A percentile compares a stretch with the other conserved stretches of the same genome.
Evolutionary conservation across 352 stramenopile genomes (phyloP).

Genomic region (Halophytophthora batemanensis): DNA sequence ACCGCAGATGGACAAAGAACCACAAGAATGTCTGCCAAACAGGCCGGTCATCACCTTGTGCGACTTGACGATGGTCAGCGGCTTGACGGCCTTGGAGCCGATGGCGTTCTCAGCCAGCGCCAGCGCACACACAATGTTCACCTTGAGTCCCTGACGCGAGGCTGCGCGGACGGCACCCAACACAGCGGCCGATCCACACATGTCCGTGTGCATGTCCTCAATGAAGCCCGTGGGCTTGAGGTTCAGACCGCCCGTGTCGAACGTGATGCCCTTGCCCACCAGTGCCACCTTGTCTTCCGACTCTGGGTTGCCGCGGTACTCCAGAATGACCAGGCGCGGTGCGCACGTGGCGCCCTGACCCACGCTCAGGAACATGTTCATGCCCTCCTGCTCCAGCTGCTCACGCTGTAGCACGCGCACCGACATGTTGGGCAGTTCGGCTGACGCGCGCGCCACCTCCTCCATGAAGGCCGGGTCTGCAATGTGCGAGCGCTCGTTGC

Average conservation of each 20-base stretch:
- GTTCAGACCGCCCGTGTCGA: conserved; percentile 95
- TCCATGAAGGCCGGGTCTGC: conserved; percentile 83
- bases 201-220: conserved; percentile 92
- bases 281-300: conserved; percentile 72
- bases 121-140: conserved; percentile 80
- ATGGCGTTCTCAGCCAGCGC: conserved; percentile 84
- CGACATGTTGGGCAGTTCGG: conserved; percentile 76
- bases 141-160: conserved; percentile 62
- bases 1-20: too few relatives aligned
- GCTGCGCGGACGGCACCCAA: conserved; percentile 76
- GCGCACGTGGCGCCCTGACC: conserved; percentile 68
- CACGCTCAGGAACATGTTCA: conserved; percentile 86
- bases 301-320: conserved; percentile 72
- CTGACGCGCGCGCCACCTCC: conserved; percentile 54
- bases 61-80: conserved; percentile 86
- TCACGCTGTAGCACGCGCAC: conserved; percentile 75
- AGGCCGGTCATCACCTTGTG: too few relatives aligned
- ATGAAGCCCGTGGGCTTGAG: conserved; percentile 91
- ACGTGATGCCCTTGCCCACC: conserved; percentile 94
- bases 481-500: conserved; percentile 79
- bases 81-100: conserved; percentile 84
- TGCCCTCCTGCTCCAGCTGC: conserved; percentile 70
- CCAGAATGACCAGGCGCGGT: conserved; percentile 81
- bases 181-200: conserved; percentile 88
- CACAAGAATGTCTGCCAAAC: too few relatives aligned